Evolutionary conservation across 2,329 filamentous ascomycete species (phyloP).

Genomic region (Phaeosphaeria sp.): DNA sequence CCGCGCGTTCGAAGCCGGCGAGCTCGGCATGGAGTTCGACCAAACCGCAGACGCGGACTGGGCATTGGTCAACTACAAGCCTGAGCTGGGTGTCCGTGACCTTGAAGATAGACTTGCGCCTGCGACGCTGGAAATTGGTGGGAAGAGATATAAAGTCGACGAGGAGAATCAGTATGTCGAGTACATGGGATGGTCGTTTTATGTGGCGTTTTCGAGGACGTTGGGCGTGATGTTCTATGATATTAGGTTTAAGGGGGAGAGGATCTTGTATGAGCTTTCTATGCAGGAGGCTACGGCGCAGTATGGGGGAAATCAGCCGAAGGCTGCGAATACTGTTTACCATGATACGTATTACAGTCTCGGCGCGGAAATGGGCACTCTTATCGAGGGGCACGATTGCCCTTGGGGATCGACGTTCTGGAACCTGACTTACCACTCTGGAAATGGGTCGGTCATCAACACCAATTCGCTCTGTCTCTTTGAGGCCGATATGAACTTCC

Average conservation of each 20-base stretch:
- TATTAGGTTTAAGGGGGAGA: conserved; percentile 61
- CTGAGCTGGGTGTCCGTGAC: conserved; percentile 31
- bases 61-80: conserved; percentile 52
- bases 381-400: conserved; percentile 60
- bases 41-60: conserved; percentile 57
- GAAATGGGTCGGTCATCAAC: conserved; percentile 50
- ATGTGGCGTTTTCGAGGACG: conserved; percentile 57
- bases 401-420: conserved; percentile 60
- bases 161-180: conserved; percentile 53
- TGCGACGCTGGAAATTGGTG: conserved; percentile 49
- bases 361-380: conserved; percentile 51
- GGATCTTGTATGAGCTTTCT: conserved; percentile 63
- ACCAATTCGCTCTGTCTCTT: conserved; percentile 59
- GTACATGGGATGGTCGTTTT: conserved; percentile 61
- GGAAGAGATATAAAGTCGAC: conserved; percentile 54
- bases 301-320: conserved; percentile 56
- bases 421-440: conserved; percentile 55
- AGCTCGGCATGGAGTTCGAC: conserved; percentile 54
- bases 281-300: conserved; percentile 64
- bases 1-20: conserved; percentile 52
- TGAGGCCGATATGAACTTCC: conserved; percentile 39
- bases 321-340: conserved; percentile 55
- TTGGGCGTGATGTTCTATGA: conserved; percentile 61
- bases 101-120: conserved; percentile 54
- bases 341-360: conserved; percentile 59